Base-by-base conservation (phyloP, 352 stramenopile species). In the Thraustochytrium sp. region DNA sequence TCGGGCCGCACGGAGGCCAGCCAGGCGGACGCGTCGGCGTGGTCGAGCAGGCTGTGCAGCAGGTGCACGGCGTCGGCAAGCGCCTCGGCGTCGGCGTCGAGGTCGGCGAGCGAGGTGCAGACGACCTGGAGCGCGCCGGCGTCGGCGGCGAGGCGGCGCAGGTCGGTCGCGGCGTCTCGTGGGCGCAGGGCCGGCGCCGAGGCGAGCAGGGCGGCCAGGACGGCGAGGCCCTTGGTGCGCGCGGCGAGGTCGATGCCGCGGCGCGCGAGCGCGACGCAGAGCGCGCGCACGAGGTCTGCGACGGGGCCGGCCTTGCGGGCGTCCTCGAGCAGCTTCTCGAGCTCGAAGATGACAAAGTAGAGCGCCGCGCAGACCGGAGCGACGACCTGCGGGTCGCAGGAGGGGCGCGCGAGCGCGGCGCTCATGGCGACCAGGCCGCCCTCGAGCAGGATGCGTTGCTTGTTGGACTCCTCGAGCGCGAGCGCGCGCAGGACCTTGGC, bases 291-390 rank as follows among this genome's bases (percentile, higher is more conserved):
- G 1, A 49, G 1, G 16, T 55, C 9, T 26, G 29, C 26, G 16
- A 72, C 1, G n/a, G 46, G 59, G 34, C 5, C 13, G 1, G 29
- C 11, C 9, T 21, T 29, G 40, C 36, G 29, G 29, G 16, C 40
- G 42, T 72, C 59, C 13, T 72, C 36, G n/a, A 72, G 8, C 16
- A 72, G 59, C 9, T 31, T 46, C 46, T 72, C 59, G 21, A 72
- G 23, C 59, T 72, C 59, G 46, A 72, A 72, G 40, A 26, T 72
- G 59, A 72, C 40, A 44, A 72, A 72, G 31, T 72, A 72, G 21
- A 72, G 34, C 4, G 59, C 59, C 13, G 59, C 46, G 40, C 59
- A 72, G 2, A 72, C 59, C 21, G 59, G 9, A 26, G 59, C 59
- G 26, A 72, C 23, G 2, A 44, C 9, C 23, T 21, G 16, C 13